These are phyloP conservation scores for Erodium maritimum DNA, from an alignment of 345 rosid species.

Conservation along the genomic window DNA sequence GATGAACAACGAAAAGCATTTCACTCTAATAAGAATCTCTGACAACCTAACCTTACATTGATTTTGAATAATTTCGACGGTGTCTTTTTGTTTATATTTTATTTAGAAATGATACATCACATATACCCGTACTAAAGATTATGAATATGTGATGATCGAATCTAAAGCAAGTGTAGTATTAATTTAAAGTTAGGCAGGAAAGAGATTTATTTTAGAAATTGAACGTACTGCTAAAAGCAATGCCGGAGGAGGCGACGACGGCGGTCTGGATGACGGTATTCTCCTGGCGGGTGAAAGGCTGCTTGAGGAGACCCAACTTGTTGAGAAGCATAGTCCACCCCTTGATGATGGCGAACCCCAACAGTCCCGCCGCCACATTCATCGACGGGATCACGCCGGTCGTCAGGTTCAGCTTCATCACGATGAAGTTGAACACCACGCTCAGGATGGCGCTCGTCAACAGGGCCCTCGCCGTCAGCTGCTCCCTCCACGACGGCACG, in stretches of 20 bases:
- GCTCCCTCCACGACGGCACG: conserved; percentile 45
- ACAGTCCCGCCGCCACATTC: conserved; percentile 52
- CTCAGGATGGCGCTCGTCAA: conserved; percentile 34
- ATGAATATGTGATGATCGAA: too few species aligned
- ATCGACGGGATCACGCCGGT: conserved; percentile 61
- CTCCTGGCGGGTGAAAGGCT: conserved; percentile 79
- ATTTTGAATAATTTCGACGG: too few species aligned
- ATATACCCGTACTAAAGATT: too few species aligned
- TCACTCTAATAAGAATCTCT: too few species aligned
- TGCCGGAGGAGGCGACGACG: conserved; percentile 86
- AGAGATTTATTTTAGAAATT: not conserved
- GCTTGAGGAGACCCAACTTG: conserved; percentile 40
- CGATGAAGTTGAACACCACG: conserved; percentile 51
- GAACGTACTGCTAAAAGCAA: conserved; percentile 81
- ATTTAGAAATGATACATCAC: too few species aligned
- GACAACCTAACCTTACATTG: too few species aligned
- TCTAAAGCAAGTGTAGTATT: too few species aligned
- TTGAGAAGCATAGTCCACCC: conserved; percentile 28
- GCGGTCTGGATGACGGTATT: conserved; percentile 83
- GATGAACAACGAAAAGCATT: too few species aligned
- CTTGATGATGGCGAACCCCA: conserved; percentile 45
- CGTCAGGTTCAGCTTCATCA: conserved; percentile 58
- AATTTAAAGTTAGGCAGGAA: too few species aligned
- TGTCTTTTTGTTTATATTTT: too few species aligned
- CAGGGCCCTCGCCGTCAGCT: conserved; percentile 40